These are phyloP conservation scores for Pseudogymnoascus sp. DNA, from an alignment of 2,329 filamentous ascomycete species.

Conservation along the genomic window DNA sequence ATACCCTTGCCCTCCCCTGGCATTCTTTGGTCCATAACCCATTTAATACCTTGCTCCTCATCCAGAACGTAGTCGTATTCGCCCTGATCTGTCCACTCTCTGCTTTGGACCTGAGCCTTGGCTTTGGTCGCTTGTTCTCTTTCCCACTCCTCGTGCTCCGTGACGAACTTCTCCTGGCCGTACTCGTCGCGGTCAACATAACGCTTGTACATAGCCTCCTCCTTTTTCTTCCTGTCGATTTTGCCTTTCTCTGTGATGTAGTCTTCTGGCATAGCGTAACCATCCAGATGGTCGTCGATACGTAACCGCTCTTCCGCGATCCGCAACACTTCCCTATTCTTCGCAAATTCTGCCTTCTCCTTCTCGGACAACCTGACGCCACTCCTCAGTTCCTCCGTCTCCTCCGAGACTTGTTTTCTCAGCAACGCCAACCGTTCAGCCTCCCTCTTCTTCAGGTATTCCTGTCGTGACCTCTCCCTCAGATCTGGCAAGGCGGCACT, in stretches of 20 bases:
- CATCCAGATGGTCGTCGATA: constrained; percentile 88
- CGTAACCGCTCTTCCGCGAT: constrained; percentile 76
- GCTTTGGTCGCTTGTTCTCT: constrained; percentile 80
- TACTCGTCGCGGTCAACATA: constrained; percentile 83
- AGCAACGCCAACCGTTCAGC: constrained; percentile 77
- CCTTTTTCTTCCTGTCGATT: constrained; percentile 77
- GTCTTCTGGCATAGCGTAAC: constrained; percentile 88
- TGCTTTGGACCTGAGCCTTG: constrained; percentile 71
- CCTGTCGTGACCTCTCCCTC: constrained; percentile 75
- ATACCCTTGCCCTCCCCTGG: constrained; percentile 63
- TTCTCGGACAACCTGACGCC: constrained; percentile 66
- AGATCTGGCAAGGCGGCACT: constrained; percentile 71
- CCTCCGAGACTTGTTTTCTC: constrained; percentile 82
- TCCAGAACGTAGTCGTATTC: constrained; percentile 94
- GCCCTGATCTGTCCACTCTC: constrained; percentile 67
- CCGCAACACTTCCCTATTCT: constrained; percentile 74
- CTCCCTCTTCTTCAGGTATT: constrained; percentile 90
- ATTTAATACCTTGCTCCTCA: constrained; percentile 78
- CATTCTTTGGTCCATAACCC: constrained; percentile 65
- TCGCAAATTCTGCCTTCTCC: constrained; percentile 81
- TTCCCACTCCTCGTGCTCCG: constrained; percentile 96
- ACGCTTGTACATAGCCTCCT: constrained; percentile 81
- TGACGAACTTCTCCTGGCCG: constrained; percentile 82
- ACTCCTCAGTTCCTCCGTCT: constrained; percentile 70
- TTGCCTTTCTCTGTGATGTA: constrained; percentile 93